These are phyloP conservation scores for Nemania abortiva DNA, from an alignment of 2,329 filamentous ascomycete species.

Conservation along the genomic window DNA sequence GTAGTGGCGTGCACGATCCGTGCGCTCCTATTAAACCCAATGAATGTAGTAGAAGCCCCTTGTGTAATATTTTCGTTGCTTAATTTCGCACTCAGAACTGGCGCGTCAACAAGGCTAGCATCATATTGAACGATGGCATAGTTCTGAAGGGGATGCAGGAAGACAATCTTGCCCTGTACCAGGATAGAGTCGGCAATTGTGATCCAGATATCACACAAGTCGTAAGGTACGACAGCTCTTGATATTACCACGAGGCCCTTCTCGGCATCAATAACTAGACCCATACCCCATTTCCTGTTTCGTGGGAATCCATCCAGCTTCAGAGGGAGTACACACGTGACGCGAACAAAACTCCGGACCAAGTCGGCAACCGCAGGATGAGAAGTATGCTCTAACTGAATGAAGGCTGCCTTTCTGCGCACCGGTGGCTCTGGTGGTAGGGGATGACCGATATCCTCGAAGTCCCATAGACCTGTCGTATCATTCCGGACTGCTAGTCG, in stretches of 20 bases:
- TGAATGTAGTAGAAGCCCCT: constrained; percentile 93
- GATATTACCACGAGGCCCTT: constrained; percentile 96
- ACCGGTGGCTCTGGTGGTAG: constrained; percentile 79
- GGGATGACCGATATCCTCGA: constrained; percentile 84
- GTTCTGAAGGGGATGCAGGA: constrained; percentile 96
- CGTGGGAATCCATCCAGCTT: constrained; percentile 99
- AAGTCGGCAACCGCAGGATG: constrained; percentile 93
- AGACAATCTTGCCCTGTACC: constrained; percentile 92
- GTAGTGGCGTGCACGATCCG: constrained; percentile 94
- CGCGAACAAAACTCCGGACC: constrained; percentile 93
- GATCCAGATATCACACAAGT: constrained; percentile 94
- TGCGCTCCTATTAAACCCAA: constrained; percentile 97
- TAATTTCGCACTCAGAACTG: constrained; percentile 88
- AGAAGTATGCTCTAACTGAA: constrained; percentile 87
- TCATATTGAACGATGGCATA: constrained; percentile 97
- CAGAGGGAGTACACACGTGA: constrained; percentile 91
- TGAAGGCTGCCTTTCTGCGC: constrained; percentile 86
- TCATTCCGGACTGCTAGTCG: constrained; percentile 92
- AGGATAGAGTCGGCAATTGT: constrained; percentile 98
- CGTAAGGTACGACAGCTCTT: constrained; percentile 92
- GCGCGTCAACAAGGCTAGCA: constrained; percentile 89
- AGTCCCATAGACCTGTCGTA: constrained; percentile 91
- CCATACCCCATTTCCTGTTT: constrained; percentile 93
- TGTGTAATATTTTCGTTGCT: constrained; percentile 87
- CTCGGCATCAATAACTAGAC: constrained; percentile 95